Base-by-base conservation (phyloP, 805 yeast species). In the Wickerhamiella occidentalis region DNA sequence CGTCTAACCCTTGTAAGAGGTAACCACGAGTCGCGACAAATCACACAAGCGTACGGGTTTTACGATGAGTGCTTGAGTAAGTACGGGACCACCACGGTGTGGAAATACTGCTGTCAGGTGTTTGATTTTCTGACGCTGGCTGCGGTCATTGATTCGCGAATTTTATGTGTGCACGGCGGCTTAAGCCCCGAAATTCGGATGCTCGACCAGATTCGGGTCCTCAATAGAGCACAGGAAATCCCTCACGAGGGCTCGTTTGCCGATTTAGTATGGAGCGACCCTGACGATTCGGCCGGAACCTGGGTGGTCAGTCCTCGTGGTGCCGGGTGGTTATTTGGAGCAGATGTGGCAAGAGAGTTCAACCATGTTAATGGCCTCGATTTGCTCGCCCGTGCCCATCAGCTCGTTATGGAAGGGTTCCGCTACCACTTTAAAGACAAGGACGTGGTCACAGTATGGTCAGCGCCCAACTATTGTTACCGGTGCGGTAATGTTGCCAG, bases 231-330 rank as follows among this genome's bases (percentile, higher is more conserved):
- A 2, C 97, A 90, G 67, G 97, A 90, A 67, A 96, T 90, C 44
- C 98, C 98, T 2, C 97, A 92, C 64, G 98, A 90, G 68, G 98
- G 98, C 58, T 97, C 96, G 2, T 90, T 90, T 65, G 92, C 96
- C 63, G 98, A 90, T 66, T 75, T 90, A 59, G 88, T 90, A 36
- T 90, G 98, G 98, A 82, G 94, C 18, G 98, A 90, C 62, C 98
- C 98, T 1, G 97, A 90, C 64, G 88, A 88, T 60, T 52, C 56
- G 51, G 95, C 88, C 40, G 96, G 86, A 58, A 85, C 95, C 11
- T 90, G 98, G 98, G 96, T 95, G 19, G 95, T 92, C 18, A 82
- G 94, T 23, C 96, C 96, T 28, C 76, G 98, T 62, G 98, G 98
- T 54, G 98, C 98, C 0, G 98, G 98, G 11, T 90, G 97, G 97